phyloP scores from a whole-genome alignment of 352 stramenopile species.

The Phytopythium boreale region DNA sequence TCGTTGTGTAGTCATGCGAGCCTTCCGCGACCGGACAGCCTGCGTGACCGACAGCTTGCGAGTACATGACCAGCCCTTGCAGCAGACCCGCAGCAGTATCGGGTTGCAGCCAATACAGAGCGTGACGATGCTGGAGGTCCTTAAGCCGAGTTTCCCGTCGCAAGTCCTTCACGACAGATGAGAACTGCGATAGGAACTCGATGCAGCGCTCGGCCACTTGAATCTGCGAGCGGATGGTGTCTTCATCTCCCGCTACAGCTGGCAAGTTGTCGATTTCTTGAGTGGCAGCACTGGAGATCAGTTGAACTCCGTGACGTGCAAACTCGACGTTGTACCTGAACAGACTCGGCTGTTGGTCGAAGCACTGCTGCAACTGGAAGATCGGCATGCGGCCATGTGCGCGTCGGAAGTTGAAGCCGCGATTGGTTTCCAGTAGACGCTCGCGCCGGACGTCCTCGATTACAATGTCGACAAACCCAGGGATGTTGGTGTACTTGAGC shows the following conservation, averaged over 20 bases:
- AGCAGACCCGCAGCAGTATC: constrained; percentile 12
- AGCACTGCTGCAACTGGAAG: constrained; percentile 26
- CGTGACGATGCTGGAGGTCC: constrained; percentile 21
- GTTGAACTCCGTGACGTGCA: constrained; percentile 23
- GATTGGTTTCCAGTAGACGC: constrained; percentile 8
- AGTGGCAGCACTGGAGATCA: constrained; percentile 17
- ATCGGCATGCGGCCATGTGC: constrained; percentile 39
- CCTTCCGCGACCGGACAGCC: not conserved
- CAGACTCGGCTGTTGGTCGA: constrained; percentile 16
- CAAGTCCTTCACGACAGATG: constrained; percentile 13
- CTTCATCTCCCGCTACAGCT: not conserved
- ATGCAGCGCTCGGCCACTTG: constrained; percentile 9
- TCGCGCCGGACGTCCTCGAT: constrained; percentile 31
- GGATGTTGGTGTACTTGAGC: constrained; percentile 36
- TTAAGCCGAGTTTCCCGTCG: constrained; percentile 17
- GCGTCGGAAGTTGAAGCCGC: constrained; percentile 29
- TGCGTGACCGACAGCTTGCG: not conserved
- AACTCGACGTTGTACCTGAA: constrained; percentile 34
- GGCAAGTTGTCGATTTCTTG: constrained; percentile 11
- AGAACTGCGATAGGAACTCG: constrained; percentile 25
- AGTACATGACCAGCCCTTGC: not conserved
- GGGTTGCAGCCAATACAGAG: constrained; percentile 12
- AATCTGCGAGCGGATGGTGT: not conserved
- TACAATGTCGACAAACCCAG: constrained; percentile 39
- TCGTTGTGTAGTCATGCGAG: not conserved